Evolutionary conservation across 345 rosid genomes (phyloP), one percentile per base, ranked within the genome.

Genomic region (Citrus medica): DNA sequence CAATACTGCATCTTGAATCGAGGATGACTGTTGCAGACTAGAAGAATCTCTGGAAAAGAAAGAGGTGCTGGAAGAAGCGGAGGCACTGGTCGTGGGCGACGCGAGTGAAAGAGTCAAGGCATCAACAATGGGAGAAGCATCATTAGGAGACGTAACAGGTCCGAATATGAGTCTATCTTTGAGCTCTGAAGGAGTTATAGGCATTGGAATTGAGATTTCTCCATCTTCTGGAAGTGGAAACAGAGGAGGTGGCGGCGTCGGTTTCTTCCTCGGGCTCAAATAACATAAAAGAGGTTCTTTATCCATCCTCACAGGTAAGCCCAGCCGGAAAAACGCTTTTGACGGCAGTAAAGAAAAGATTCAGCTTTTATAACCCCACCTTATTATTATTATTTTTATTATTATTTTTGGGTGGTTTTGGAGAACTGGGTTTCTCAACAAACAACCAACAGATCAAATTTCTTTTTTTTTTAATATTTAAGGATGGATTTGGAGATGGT

Each of bases 141-240:
- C 89, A 0, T 13, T 38, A 1, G 79, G 79, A 55, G 93, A 81
- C 37, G 88, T 63, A 35, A 83, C 75, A 24, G 95, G 87, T 17
- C 97, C 96, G 60, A 90, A 95, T 58, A 93, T 90, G 71, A 95
- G 85, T 1, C 85, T 88, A 59, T 93, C 91, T 78, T 92, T 93
- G 24, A 93, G 76, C 56, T 87, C 89, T 2, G 95, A 86, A 3
- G 95, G 91, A 28, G 94, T 91, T 30, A 92, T 30, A n/a, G 94
- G 89, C 42, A 88, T 51, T 24, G 94, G 92, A 27, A 90, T 48
- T 2, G 97, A 82, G 35, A 94, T 48, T 69, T 88, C 95, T 76
- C 83, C 85, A 64, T 90, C 83, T 76, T 94, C 98, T 0, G 98
- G 99, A 30, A 95, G 90, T 16, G 97, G 48, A 60, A 80, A 89